These are phyloP conservation scores for Trichomonas tenax DNA, from an alignment of 208 protist genomes.

Conservation along the genomic window DNA sequence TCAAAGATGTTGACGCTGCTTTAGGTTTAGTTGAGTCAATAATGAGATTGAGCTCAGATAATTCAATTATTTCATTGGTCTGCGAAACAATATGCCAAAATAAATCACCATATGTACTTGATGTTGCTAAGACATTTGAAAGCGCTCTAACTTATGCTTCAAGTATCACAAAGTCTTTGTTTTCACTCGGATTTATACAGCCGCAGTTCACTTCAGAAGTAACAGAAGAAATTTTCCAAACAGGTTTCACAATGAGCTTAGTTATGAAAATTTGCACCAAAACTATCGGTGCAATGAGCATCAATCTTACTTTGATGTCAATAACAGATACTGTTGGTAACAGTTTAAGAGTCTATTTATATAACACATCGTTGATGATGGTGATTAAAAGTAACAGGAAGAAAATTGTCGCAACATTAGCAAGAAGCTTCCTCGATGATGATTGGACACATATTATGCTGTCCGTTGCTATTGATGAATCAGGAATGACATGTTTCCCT, in stretches of 20 bases:
- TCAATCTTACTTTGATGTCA: not conserved
- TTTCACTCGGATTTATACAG: not conserved
- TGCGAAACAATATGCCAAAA: not conserved
- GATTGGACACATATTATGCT: not conserved
- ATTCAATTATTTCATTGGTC: not conserved
- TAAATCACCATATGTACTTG: not conserved
- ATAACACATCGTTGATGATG: not conserved
- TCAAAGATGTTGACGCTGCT: not conserved
- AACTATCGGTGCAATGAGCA: not conserved
- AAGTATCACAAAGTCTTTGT: not conserved
- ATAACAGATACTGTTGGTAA: not conserved
- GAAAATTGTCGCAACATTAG: not conserved
- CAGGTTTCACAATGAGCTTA: not conserved
- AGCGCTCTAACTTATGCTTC: not conserved
- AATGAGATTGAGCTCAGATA: not conserved
- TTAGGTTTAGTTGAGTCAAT: not conserved
- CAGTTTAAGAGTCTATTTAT: not conserved
- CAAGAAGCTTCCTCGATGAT: not conserved
- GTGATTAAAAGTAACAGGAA: not conserved
- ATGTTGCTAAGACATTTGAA: not conserved
- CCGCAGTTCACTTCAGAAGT: not conserved
- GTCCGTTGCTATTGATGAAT: not conserved
- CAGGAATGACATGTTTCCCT: not conserved
- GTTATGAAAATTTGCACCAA: not conserved
- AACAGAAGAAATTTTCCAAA: not conserved